Evolutionary conservation across 352 stramenopile genomes (phyloP).

Genomic region (Blastocystis hominis): DNA sequence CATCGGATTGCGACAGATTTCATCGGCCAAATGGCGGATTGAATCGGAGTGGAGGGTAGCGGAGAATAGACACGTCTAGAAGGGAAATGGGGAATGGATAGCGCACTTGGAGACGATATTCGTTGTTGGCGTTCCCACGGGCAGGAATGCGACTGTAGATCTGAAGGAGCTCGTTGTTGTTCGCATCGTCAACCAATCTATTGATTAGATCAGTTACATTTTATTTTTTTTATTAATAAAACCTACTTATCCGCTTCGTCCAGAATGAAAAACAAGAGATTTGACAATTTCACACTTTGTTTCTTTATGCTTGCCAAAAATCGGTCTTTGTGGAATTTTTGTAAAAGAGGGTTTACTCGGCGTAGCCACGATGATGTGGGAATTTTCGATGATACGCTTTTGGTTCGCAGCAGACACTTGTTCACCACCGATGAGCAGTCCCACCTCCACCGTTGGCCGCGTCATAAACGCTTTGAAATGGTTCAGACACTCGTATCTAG

Average conservation of each 20-base stretch:
- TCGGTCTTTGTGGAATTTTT: not conserved
- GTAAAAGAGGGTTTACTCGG: constrained; percentile 55
- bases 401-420: not conserved
- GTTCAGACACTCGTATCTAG: constrained; percentile 61
- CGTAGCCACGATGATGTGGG: constrained; percentile 66
- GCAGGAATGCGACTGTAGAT: constrained; percentile 64
- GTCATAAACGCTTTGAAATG: constrained; percentile 43
- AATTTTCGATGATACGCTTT: constrained; percentile 42
- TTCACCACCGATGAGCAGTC: constrained; percentile 62
- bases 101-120: constrained; percentile 59
- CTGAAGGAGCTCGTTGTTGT: constrained; percentile 58
- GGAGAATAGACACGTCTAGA: constrained; percentile 67
- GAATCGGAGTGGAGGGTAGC: constrained; percentile 65
- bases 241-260: constrained; percentile 65
- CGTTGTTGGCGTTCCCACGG: constrained; percentile 20
- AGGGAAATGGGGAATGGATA: not conserved
- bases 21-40: constrained; percentile 61
- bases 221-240: not conserved
- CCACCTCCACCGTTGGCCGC: not conserved
- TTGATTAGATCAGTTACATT: not conserved
- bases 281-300: constrained; percentile 57
- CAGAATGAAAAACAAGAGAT: constrained; percentile 64
- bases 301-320: constrained; percentile 58
- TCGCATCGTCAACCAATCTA: constrained; percentile 62
- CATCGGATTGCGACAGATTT: constrained; percentile 64